Evolutionary conservation across 1,284 basidiomycete species (phyloP).

Genomic region (Malassezia caprae): DNA sequence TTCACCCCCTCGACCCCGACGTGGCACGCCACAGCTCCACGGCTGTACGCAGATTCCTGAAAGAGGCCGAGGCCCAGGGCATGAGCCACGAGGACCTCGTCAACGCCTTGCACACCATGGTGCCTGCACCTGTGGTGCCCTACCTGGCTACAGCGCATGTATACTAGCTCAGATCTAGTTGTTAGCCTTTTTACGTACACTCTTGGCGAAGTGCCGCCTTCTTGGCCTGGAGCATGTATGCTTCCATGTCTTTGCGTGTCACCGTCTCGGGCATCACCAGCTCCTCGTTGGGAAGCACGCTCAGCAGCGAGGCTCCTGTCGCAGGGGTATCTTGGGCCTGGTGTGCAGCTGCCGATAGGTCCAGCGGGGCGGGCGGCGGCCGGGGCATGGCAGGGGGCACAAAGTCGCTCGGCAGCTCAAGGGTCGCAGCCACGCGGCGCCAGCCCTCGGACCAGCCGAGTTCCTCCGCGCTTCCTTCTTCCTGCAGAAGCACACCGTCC

Average conservation of each 20-base stretch:
- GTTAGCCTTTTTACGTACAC: conserved; percentile 5
- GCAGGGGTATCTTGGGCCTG: conserved; percentile 10
- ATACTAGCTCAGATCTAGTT: conserved; percentile 16
- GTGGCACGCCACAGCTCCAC: conserved; percentile 28
- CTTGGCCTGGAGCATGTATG: conserved; percentile 14
- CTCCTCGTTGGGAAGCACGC: conserved; percentile 9
- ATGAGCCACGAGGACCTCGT: conserved; percentile 11
- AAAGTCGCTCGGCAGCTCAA: conserved; percentile 3
- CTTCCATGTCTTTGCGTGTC: conserved; percentile 14
- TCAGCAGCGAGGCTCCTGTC: neutral
- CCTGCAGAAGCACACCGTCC: conserved; percentile 58
- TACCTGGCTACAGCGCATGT: conserved; percentile 22
- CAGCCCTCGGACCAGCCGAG: conserved; percentile 61
- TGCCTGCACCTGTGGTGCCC: conserved; percentile 23
- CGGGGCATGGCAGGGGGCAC: conserved; percentile 3
- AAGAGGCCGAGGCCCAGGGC: neutral
- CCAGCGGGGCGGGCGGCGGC: neutral
- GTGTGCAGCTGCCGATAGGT: conserved; percentile 49
- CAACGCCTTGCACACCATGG: conserved; percentile 6
- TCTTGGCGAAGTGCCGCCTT: conserved; percentile 19
- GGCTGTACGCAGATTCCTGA: conserved; percentile 17
- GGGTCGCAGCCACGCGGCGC: conserved; percentile 53
- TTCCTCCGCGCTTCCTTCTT: conserved; percentile 25
- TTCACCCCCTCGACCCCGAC: conserved; percentile 23
- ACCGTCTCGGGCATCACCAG: conserved; percentile 13